phyloP scores from a whole-genome alignment of 1,284 basidiomycete genomes.

The Rhizopogon hawkerae region DNA sequence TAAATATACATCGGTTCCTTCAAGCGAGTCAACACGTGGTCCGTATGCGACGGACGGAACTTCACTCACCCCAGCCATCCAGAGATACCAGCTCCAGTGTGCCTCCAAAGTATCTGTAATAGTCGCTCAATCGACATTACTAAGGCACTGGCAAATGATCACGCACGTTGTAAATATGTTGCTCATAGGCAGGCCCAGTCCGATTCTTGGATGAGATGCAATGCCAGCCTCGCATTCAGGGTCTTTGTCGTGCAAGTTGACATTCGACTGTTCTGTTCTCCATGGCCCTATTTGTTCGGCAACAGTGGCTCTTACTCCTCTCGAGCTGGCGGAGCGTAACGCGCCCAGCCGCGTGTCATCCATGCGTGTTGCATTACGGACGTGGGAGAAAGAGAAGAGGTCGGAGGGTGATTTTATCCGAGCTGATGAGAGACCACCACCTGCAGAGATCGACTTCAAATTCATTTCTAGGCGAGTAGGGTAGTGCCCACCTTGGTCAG shows the following conservation, averaged over 20 bases:
- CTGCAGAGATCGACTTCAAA: constrained; percentile 29
- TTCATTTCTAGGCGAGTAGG: not conserved
- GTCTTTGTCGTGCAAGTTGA: constrained; percentile 23
- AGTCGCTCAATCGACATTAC: constrained; percentile 4
- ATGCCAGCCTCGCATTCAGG: constrained; percentile 40
- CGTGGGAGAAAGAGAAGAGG: constrained; percentile 76
- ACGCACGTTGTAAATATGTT: constrained; percentile 74
- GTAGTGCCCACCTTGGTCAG: constrained; percentile 61
- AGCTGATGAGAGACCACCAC: constrained; percentile 55
- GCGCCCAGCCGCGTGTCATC: constrained; percentile 63
- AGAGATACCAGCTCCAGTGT: constrained; percentile 73
- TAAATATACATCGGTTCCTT: constrained; percentile 77
- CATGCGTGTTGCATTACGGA: constrained; percentile 63
- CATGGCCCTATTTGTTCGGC: constrained; percentile 59
- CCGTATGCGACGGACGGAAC: not conserved
- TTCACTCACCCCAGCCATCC: constrained; percentile 68
- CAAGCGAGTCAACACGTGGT: not conserved
- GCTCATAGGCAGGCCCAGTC: constrained; percentile 78
- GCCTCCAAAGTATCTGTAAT: constrained; percentile 67
- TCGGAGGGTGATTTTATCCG: constrained; percentile 57
- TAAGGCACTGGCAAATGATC: constrained; percentile 1
- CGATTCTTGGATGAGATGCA: constrained; percentile 55
- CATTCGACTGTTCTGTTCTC: constrained; percentile 21
- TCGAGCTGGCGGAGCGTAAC: constrained; percentile 54
- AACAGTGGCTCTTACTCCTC: constrained; percentile 67